Percentiles rank a stretch among this genome's conserved stretches.
Conservation (phyloP, 306 rosid genomes). For the Lablab purpureus region DNA sequence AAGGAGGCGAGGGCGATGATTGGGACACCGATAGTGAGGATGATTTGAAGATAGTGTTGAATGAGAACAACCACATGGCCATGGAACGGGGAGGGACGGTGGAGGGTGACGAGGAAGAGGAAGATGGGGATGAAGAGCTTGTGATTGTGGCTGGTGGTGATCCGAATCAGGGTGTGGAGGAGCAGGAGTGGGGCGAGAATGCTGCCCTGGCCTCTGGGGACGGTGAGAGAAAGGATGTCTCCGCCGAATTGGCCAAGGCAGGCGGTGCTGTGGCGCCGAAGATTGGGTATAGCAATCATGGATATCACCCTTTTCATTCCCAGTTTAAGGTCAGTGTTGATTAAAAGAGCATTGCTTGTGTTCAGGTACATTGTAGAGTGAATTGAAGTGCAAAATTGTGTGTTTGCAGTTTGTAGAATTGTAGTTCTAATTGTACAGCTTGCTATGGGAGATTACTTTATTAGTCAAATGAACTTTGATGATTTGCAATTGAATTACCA, state of each 20-base stretch:
- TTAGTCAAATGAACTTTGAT: constrained; percentile 41
- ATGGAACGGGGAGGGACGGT: constrained; percentile 79
- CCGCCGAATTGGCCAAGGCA: constrained; percentile 60
- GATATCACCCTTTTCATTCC: constrained; percentile 93
- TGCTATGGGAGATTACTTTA: constrained; percentile 40
- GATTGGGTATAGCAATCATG: constrained; percentile 84
- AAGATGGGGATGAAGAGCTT: constrained; percentile 77
- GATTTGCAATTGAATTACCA: constrained; percentile 45
- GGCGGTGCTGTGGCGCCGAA: constrained; percentile 56
- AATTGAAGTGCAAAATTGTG: constrained; percentile 48
- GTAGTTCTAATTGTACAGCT: constrained; percentile 50
- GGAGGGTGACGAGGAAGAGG: constrained; percentile 61
- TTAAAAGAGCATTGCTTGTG: constrained; percentile 47
- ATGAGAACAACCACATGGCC: constrained; percentile 73
- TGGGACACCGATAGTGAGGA: constrained; percentile 98
- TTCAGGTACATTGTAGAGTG: constrained; percentile 48
- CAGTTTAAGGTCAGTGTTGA: constrained; percentile 95
- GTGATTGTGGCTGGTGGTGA: constrained; percentile 81
- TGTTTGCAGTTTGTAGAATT: constrained; percentile 2
- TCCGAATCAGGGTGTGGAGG: constrained; percentile 66
- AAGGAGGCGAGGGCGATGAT: constrained; percentile 62
- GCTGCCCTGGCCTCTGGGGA: constrained; percentile 54
- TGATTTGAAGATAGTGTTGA: constrained; percentile 95
- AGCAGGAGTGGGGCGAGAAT: constrained; percentile 89
- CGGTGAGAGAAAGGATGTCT: constrained; percentile 80